phyloP scores from a whole-genome alignment of 169 alveolate genomes.

The Perkinsus olseni region DNA sequence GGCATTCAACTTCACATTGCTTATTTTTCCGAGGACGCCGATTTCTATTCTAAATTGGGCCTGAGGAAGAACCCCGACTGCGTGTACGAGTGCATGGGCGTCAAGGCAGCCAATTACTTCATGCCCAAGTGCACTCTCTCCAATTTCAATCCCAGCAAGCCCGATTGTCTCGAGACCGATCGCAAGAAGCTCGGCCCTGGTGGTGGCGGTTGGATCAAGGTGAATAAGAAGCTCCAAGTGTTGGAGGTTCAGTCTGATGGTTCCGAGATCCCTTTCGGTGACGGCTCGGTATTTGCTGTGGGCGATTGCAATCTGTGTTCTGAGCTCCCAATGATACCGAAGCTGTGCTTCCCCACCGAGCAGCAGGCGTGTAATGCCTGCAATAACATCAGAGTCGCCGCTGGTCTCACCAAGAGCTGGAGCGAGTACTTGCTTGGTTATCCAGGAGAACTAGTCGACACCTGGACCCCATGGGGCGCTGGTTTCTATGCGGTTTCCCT shows the following conservation, averaged over 20 bases:
- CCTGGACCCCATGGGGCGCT: conserved; percentile 44
- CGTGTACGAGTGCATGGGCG: conserved; percentile 34
- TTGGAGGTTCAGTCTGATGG: conserved; percentile 14
- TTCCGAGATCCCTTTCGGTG: conserved; percentile 18
- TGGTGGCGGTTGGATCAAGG: conserved; percentile 37
- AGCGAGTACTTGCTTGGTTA: not conserved
- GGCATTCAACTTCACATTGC: not conserved
- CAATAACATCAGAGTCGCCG: not conserved
- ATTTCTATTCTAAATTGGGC: conserved; percentile 25
- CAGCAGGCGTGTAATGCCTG: conserved; percentile 20
- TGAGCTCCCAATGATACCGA: conserved; percentile 16
- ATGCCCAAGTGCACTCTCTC: conserved; percentile 29
- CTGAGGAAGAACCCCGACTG: conserved; percentile 24
- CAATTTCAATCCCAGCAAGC: not conserved
- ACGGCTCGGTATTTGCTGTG: conserved; percentile 1
- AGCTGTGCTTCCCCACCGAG: conserved; percentile 27
- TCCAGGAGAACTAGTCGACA: not conserved
- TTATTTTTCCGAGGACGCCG: not conserved
- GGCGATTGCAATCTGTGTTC: conserved; percentile 34
- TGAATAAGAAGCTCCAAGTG: conserved; percentile 33
- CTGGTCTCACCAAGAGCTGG: not conserved
- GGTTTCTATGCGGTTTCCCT: conserved; percentile 35
- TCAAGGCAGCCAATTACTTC: conserved; percentile 34
- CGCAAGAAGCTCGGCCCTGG: conserved; percentile 26
- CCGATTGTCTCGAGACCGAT: not conserved